A percentile compares a stretch with the other conserved stretches of the same genome.
phyloP scores from a whole-genome alignment of 1,284 basidiomycete species.

The Trichosporon coremiiforme region DNA sequence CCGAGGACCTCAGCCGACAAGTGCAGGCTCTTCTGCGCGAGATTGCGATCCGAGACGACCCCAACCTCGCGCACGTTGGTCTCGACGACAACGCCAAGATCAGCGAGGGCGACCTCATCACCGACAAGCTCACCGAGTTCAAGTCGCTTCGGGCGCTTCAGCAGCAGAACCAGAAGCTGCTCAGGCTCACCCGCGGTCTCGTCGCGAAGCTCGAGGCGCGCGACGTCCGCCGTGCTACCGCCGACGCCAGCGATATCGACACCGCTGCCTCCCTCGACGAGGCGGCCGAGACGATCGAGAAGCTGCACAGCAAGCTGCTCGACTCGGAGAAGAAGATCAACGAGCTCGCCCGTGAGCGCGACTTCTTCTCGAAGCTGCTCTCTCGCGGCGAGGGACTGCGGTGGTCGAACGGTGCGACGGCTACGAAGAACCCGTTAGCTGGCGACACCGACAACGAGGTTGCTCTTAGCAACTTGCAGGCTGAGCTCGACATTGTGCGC shows the following conservation, averaged over 20 bases:
- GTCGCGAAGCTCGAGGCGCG: slow-evolving; percentile 75
- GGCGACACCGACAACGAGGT: slow-evolving; percentile 37
- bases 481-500: slow-evolving; percentile 66
- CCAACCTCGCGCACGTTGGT: slow-evolving; percentile 71
- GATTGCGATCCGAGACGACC: slow-evolving; percentile 76
- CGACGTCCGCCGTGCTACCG: slow-evolving; percentile 67
- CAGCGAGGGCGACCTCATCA: slow-evolving; percentile 72
- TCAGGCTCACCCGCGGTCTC: slow-evolving; percentile 79
- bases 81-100: slow-evolving; percentile 60
- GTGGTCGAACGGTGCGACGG: slow-evolving; percentile 32
- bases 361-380: slow-evolving; percentile 78
- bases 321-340: slow-evolving; percentile 69
- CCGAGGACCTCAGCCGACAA: slow-evolving; percentile 84
- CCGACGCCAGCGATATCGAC: slow-evolving; percentile 57
- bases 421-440: slow-evolving; percentile 31
- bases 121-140: slow-evolving; percentile 87
- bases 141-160: slow-evolving; percentile 76
- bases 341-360: slow-evolving; percentile 81
- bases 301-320: slow-evolving; percentile 73
- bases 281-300: slow-evolving; percentile 80
- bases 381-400: slow-evolving; percentile 50
- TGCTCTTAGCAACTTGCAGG: slow-evolving; percentile 36
- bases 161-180: slow-evolving; percentile 79
- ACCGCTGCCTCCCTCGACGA: slow-evolving; percentile 64
- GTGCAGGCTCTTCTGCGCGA: slow-evolving; percentile 77